phyloP scores from a whole-genome alignment of 345 rosid species.

The Eucalyptus caleyi region DNA sequence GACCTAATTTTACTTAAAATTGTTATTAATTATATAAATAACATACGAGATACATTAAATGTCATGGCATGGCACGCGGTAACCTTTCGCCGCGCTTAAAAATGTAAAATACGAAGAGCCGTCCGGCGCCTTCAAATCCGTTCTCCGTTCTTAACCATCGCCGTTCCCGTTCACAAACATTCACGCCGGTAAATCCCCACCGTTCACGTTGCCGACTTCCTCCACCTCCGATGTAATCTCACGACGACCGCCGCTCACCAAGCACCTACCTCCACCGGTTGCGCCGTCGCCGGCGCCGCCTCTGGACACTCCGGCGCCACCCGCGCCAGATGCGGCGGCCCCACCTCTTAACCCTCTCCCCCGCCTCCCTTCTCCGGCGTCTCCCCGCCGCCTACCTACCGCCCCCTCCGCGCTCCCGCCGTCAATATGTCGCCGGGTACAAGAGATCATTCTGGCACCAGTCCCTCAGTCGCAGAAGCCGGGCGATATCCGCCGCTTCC shows the following conservation, averaged over 20 bases:
- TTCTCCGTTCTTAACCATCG: not conserved
- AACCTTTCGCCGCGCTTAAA: too few relatives aligned
- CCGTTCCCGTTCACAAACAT: not conserved
- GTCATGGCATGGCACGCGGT: too few relatives aligned
- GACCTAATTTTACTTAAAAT: too few relatives aligned
- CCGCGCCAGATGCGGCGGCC: slow-evolving; percentile 55
- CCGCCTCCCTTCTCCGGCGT: slow-evolving; percentile 34
- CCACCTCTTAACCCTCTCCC: slow-evolving; percentile 39
- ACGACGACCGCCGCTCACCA: too few relatives aligned
- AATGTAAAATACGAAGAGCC: too few relatives aligned
- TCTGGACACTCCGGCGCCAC: not conserved
- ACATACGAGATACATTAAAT: too few relatives aligned
- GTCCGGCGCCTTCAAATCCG: not conserved
- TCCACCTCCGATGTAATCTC: too few relatives aligned
- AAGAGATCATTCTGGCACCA: slow-evolving; percentile 64
- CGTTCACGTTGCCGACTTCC: not conserved
- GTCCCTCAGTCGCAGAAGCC: slow-evolving; percentile 58
- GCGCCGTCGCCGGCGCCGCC: not conserved
- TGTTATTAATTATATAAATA: too few relatives aligned
- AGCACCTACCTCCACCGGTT: not conserved
- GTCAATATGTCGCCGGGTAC: slow-evolving; percentile 39
- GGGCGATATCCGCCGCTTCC: slow-evolving; percentile 56
- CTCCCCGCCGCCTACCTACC: slow-evolving; percentile 61
- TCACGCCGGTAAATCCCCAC: not conserved
- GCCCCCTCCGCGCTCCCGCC: slow-evolving; percentile 72